phyloP scores from a whole-genome alignment of 2,329 filamentous ascomycete genomes.

The Lasiodiplodia theobromae region DNA sequence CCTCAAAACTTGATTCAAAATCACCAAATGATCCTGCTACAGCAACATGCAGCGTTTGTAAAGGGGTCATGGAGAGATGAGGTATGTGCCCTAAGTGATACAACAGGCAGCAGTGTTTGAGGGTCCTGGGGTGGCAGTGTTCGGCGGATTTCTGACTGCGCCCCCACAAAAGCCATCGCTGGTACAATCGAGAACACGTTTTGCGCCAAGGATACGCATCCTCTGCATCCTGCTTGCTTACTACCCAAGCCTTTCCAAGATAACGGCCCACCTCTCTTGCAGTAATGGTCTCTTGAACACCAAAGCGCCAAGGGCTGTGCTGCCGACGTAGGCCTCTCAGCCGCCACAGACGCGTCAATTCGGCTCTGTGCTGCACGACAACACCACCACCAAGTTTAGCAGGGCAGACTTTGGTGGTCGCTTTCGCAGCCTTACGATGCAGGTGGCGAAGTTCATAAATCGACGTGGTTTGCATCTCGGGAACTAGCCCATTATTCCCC shows the following conservation, averaged over 20 bases:
- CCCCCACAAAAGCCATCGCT: background rate
- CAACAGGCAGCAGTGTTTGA: background rate
- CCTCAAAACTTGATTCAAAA: background rate
- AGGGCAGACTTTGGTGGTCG: background rate
- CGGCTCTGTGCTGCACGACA: background rate
- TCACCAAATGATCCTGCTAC: background rate
- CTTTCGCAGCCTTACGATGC: background rate
- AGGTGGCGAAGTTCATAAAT: background rate
- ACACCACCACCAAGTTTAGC: background rate
- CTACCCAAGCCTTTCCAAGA: too few species aligned
- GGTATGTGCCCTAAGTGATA: background rate
- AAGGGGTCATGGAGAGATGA: too few species aligned
- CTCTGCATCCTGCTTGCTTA: constrained; percentile 11
- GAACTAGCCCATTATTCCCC: background rate
- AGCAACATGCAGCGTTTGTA: too few species aligned
- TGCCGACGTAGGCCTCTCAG: background rate
- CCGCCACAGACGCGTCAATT: background rate
- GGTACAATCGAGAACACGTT: background rate
- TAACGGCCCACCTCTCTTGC: background rate
- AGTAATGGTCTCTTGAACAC: background rate
- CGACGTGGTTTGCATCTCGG: background rate
- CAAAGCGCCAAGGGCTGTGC: background rate
- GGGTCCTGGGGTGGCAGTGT: constrained; percentile 5
- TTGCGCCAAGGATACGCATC: background rate
- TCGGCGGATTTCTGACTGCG: background rate